Evolutionary conservation across 2,329 filamentous ascomycete species (phyloP).

Genomic region (Keithomyces neogunnii): DNA sequence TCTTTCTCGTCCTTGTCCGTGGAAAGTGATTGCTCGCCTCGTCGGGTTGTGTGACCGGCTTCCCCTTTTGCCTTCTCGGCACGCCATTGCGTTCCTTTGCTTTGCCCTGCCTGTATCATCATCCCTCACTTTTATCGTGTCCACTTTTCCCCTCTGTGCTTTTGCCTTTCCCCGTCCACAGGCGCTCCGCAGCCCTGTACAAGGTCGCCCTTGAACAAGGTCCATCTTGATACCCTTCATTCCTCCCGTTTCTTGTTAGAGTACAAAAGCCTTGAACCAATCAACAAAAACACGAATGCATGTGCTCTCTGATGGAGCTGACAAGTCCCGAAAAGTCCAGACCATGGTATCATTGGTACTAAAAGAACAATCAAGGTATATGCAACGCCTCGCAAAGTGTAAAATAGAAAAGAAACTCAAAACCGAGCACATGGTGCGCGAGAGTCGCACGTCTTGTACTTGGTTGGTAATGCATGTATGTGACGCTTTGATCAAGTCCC

Average conservation of each 20-base stretch:
- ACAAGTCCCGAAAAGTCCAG: conserved; percentile 12
- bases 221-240: conserved; percentile 8
- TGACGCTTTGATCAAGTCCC: conserved; percentile 4
- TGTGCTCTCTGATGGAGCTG: conserved; percentile 3
- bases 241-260: conserved; percentile 12
- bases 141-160: not conserved
- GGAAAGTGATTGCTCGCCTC: not conserved
- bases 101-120: not conserved
- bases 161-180: not conserved
- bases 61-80: not conserved
- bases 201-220: conserved; percentile 16
- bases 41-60: not conserved
- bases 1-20: not conserved
- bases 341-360: conserved; percentile 21
- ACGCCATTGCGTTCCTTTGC: not conserved
- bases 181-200: not conserved
- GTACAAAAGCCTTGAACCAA: conserved; percentile 17
- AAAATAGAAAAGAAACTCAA: conserved; percentile 11
- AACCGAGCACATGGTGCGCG: conserved; percentile 3
- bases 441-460: not conserved
- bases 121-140: not conserved
- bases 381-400: conserved; percentile 10
- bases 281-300: conserved; percentile 5
- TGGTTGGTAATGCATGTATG: not conserved
- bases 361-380: conserved; percentile 1